Percentiles rank a stretch among this genome's conserved stretches.
These are phyloP conservation scores for Ustilago vetiveriae DNA, from an alignment of 1,284 basidiomycete genomes.

Conservation along the genomic window DNA sequence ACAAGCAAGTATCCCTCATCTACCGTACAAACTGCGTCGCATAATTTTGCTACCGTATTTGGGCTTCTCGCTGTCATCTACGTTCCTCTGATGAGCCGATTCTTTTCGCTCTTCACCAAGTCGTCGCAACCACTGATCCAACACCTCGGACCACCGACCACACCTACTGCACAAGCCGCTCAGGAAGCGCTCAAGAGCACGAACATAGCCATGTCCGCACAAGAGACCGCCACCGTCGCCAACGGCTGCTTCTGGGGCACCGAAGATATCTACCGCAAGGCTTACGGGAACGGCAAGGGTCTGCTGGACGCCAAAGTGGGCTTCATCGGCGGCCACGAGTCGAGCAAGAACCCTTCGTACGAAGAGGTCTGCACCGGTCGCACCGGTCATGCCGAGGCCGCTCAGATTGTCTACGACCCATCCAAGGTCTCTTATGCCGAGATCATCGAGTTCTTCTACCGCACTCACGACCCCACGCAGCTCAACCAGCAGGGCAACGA, in stretches of 20 bases:
- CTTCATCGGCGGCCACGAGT: constrained; percentile 60
- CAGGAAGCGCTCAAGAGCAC: constrained; percentile 32
- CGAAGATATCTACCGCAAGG: constrained; percentile 62
- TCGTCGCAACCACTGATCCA: constrained; percentile 48
- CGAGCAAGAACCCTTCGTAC: constrained; percentile 71
- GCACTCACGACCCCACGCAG: constrained; percentile 91
- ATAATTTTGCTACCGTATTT: constrained; percentile 10
- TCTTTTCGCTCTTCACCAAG: constrained; percentile 50
- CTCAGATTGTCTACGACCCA: constrained; percentile 86
- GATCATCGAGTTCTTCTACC: constrained; percentile 74
- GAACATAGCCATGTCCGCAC: constrained; percentile 33
- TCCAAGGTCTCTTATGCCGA: constrained; percentile 79
- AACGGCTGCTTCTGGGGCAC: constrained; percentile 66
- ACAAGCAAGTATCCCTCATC: no score
- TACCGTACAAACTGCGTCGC: constrained; percentile 33
- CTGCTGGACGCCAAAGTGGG: constrained; percentile 59
- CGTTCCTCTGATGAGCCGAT: constrained; percentile 47
- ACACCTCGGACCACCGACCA: constrained; percentile 45
- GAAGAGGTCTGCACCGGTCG: constrained; percentile 75
- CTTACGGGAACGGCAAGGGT: constrained; percentile 63
- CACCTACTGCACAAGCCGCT: constrained; percentile 43
- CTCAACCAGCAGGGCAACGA: constrained; percentile 67
- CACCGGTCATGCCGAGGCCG: constrained; percentile 89
- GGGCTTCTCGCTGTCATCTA: constrained; percentile 16
- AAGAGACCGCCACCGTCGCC: constrained; percentile 52